Percentiles rank a stretch among this genome's conserved stretches.
Conservation (phyloP, 2,329 filamentous ascomycete species). For the Boeremia exigua region DNA sequence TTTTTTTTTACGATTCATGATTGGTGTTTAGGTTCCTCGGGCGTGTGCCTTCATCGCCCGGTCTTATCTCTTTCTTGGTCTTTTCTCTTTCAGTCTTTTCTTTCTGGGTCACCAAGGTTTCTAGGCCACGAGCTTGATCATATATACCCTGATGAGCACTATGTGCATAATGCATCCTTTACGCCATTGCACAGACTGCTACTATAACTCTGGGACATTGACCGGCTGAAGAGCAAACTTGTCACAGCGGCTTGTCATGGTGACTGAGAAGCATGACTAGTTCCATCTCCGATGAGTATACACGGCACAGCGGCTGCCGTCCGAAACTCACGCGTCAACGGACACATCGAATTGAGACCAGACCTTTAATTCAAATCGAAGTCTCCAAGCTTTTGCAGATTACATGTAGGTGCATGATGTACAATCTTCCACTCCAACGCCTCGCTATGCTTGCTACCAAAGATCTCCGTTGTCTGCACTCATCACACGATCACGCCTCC, state of each 20-base stretch:
- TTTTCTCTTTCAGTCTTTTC: not conserved
- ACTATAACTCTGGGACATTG: no score
- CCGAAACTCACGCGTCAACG: not conserved
- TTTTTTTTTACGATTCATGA: slow-evolving; percentile 8
- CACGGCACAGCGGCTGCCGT: no score
- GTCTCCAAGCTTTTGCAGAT: not conserved
- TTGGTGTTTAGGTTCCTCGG: slow-evolving; percentile 10
- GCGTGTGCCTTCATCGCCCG: not conserved
- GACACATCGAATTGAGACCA: not conserved
- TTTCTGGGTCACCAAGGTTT: not conserved
- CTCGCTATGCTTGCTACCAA: slow-evolving; percentile 18
- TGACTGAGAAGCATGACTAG: not conserved
- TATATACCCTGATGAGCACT: not conserved
- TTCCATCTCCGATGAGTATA: no score
- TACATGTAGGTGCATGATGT: slow-evolving; percentile 2
- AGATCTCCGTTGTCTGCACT: not conserved
- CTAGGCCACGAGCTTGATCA: not conserved
- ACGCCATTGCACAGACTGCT: not conserved
- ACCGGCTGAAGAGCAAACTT: not conserved
- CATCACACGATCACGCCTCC: slow-evolving; percentile 14
- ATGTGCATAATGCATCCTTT: not conserved
- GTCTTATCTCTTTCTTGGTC: not conserved
- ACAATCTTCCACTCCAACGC: slow-evolving; percentile 17
- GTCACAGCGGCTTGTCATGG: not conserved
- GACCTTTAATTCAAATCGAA: not conserved